These are phyloP conservation scores for Dorcoceras hygrometricum DNA, from an alignment of 257 asterid species.

Conservation along the genomic window DNA sequence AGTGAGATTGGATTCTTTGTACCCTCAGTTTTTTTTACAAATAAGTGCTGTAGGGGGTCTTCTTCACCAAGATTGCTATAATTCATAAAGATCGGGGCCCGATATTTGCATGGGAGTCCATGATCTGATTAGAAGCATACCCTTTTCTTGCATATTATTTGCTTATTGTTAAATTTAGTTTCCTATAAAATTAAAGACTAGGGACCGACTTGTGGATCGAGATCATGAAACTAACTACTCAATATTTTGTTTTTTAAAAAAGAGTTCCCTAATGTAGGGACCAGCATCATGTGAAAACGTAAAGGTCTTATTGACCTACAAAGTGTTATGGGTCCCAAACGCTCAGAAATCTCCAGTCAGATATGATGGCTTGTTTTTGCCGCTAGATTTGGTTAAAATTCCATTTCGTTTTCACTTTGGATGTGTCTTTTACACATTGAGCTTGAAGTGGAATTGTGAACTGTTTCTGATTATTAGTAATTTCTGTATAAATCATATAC, in stretches of 20 bases:
- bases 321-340: conserved; percentile 17
- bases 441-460: neutral
- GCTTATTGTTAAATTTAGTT: no score
- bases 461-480: neutral
- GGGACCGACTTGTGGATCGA: conserved; percentile 23
- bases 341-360: conserved; percentile 21
- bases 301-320: neutral
- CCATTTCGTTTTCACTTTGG: conserved; percentile 19
- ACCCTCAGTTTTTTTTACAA: conserved; percentile 26
- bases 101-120: neutral
- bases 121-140: neutral
- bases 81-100: conserved; percentile 30
- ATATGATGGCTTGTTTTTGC: conserved; percentile 25
- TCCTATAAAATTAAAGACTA: neutral
- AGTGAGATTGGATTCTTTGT: conserved; percentile 31
- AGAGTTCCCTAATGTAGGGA: neutral
- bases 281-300: neutral
- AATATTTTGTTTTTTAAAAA: no score
- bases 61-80: conserved; percentile 40
- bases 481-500: neutral
- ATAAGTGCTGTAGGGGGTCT: conserved; percentile 45
- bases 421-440: conserved; percentile 19
- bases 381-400: conserved; percentile 41
- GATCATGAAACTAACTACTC: conserved; percentile 38
- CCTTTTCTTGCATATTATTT: neutral